Evolutionary conservation across 108 stramenopile genomes (phyloP).

Genomic region (Ochromonas danica): DNA sequence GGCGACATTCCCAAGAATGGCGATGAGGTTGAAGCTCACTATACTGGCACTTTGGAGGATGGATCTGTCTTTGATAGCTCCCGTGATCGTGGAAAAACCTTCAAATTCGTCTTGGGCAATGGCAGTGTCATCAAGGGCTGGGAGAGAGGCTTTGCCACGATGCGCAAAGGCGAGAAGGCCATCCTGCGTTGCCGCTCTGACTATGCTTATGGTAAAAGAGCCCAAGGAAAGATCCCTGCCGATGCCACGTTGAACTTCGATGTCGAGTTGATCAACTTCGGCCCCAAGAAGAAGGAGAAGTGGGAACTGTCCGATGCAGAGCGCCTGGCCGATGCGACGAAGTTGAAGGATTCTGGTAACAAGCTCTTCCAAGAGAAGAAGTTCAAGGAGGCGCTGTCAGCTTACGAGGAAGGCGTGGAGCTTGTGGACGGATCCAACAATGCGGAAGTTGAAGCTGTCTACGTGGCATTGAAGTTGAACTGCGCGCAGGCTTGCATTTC

Average conservation of each 20-base stretch:
- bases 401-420: constrained; percentile 73
- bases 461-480: constrained; percentile 74
- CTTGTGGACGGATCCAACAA: constrained; percentile 68
- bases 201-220: constrained; percentile 53
- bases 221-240: constrained; percentile 46
- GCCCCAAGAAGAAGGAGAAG: constrained; percentile 56
- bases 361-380: constrained; percentile 72
- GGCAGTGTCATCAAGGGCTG: constrained; percentile 93
- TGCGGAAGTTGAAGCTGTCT: constrained; percentile 58
- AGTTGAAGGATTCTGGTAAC: constrained; percentile 76
- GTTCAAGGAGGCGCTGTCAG: constrained; percentile 68
- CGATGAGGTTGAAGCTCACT: constrained; percentile 77
- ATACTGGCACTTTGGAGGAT: constrained; percentile 63
- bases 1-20: constrained; percentile 70
- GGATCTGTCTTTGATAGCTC: constrained; percentile 65
- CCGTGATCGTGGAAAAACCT: constrained; percentile 79
- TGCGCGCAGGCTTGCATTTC: constrained; percentile 88
- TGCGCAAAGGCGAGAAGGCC: constrained; percentile 52
- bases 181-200: constrained; percentile 57
- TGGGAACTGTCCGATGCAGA: constrained; percentile 73
- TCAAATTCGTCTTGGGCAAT: constrained; percentile 87
- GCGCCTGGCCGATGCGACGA: constrained; percentile 68
- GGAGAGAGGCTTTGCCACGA: constrained; percentile 71
- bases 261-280: constrained; percentile 49
- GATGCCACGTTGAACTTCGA: constrained; percentile 55